A percentile compares a stretch with the other conserved stretches of the same genome.
phyloP scores from a whole-genome alignment of 148 eudicot genomes.

The Pouteria glomerata region DNA sequence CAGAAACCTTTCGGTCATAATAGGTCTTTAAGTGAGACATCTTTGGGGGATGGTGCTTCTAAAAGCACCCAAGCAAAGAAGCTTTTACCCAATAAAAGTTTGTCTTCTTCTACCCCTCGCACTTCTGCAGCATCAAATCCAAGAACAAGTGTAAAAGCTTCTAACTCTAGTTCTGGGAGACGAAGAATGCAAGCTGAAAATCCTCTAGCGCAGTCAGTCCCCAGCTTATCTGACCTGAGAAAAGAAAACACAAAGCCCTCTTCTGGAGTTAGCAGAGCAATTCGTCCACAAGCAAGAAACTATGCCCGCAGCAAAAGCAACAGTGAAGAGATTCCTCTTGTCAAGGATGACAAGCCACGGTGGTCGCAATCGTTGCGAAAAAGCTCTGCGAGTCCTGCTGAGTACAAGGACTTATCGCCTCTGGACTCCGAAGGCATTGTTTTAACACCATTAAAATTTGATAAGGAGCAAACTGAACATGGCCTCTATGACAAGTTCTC shows the following conservation, averaged over 20 bases:
- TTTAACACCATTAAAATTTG: slow-evolving; percentile 34
- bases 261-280: slow-evolving; percentile 47
- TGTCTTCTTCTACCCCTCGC: slow-evolving; percentile 60
- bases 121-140: slow-evolving; percentile 40
- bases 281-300: slow-evolving; percentile 62
- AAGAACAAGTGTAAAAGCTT: slow-evolving; percentile 53
- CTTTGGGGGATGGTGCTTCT: slow-evolving; percentile 39
- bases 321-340: slow-evolving; percentile 41
- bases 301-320: slow-evolving; percentile 66
- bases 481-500: slow-evolving; percentile 20
- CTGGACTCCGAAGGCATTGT: slow-evolving; percentile 38
- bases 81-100: slow-evolving; percentile 36
- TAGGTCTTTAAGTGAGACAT: slow-evolving; percentile 40
- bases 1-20: slow-evolving; percentile 30
- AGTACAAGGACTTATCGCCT: slow-evolving; percentile 45
- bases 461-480: slow-evolving; percentile 39
- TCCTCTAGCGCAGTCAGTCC: slow-evolving; percentile 89
- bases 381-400: slow-evolving; percentile 44
- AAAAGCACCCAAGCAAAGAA: slow-evolving; percentile 47
- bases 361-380: slow-evolving; percentile 51
- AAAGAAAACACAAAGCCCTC: slow-evolving; percentile 86
- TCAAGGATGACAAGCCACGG: slow-evolving; percentile 67
- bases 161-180: slow-evolving; percentile 48
- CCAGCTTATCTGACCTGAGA: slow-evolving; percentile 78
- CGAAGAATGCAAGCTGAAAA: slow-evolving; percentile 73